phyloP scores from a whole-genome alignment of 495 filamentous ascomycete genomes.

The Penicillium chermesinum region DNA sequence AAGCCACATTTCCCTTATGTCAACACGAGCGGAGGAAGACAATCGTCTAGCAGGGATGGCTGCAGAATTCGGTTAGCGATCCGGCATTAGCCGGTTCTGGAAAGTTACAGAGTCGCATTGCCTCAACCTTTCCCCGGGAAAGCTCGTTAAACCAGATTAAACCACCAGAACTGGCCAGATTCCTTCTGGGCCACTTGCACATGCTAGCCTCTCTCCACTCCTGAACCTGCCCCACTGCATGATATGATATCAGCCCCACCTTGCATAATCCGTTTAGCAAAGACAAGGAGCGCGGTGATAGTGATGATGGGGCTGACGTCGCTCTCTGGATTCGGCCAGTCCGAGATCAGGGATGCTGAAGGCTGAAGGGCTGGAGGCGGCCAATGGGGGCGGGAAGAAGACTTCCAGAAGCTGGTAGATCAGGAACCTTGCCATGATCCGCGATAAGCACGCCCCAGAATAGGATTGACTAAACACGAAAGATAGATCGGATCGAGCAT shows the following conservation, averaged over 20 bases:
- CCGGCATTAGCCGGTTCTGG: constrained; percentile 27
- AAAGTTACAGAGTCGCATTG: constrained; percentile 31
- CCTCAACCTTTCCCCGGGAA: constrained; percentile 9
- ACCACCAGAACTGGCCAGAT: constrained; percentile 7
- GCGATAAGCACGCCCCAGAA: constrained; percentile 2
- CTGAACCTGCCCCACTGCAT: constrained; percentile 5
- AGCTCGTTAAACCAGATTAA: constrained; percentile 5
- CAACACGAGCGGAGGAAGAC: constrained; percentile 14
- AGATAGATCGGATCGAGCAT: constrained; percentile 9
- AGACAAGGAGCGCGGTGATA: not conserved
- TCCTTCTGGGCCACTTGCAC: constrained; percentile 17
- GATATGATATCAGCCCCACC: constrained; percentile 23
- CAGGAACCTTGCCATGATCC: not conserved
- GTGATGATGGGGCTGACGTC: not conserved
- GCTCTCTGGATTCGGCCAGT: not conserved
- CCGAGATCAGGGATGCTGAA: not conserved
- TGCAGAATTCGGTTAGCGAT: constrained; percentile 18
- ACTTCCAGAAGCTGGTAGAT: constrained; percentile 4
- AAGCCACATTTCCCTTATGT: constrained; percentile 1
- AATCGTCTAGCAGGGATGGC: constrained; percentile 6
- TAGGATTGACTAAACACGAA: not conserved
- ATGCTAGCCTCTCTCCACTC: constrained; percentile 9
- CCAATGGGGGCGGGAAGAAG: too few species aligned
- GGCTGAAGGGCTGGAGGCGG: not conserved
- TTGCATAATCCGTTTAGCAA: constrained; percentile 4